phyloP scores from a whole-genome alignment of 257 asterid genomes.

The Penstemon eatonii region DNA sequence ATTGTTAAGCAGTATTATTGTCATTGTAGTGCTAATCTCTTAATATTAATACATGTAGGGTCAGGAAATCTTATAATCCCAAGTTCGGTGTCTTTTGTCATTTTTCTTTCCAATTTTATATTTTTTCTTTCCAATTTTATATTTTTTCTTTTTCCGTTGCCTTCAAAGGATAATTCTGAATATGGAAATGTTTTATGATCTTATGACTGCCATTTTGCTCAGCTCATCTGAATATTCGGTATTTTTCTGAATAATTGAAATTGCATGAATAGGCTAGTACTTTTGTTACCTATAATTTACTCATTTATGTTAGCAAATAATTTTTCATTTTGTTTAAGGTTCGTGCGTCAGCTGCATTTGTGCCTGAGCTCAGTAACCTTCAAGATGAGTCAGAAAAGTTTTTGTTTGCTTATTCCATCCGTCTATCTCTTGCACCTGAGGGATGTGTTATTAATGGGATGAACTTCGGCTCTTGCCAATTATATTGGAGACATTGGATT shows the following conservation, averaged over 20 bases:
- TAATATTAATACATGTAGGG: no score
- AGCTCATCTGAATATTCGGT: slow-evolving; percentile 4
- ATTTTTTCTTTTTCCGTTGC: not conserved
- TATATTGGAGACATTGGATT: slow-evolving; percentile 84
- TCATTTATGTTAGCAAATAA: slow-evolving; percentile 16
- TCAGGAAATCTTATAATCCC: no score
- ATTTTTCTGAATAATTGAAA: not conserved
- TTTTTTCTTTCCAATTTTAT: not conserved
- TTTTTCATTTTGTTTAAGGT: slow-evolving; percentile 50
- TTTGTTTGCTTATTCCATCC: slow-evolving; percentile 75
- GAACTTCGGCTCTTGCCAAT: slow-evolving; percentile 69
- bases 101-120: no score
- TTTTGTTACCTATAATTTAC: not conserved
- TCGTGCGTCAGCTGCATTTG: slow-evolving; percentile 85
- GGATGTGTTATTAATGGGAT: slow-evolving; percentile 71
- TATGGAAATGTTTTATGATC: not conserved
- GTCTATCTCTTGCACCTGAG: slow-evolving; percentile 73
- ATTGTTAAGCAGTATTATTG: not conserved
- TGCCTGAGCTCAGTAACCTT: slow-evolving; percentile 77
- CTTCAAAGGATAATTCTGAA: not conserved
- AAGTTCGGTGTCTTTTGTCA: no score
- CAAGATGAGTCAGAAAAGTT: slow-evolving; percentile 51
- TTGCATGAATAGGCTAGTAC: not conserved
- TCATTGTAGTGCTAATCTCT: no score
- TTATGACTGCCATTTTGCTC: not conserved